Percentiles rank a stretch among this genome's conserved stretches.
Evolutionary conservation across 371 early-diverging fungal species (phyloP).

Genomic region (Mortierella sp.): DNA sequence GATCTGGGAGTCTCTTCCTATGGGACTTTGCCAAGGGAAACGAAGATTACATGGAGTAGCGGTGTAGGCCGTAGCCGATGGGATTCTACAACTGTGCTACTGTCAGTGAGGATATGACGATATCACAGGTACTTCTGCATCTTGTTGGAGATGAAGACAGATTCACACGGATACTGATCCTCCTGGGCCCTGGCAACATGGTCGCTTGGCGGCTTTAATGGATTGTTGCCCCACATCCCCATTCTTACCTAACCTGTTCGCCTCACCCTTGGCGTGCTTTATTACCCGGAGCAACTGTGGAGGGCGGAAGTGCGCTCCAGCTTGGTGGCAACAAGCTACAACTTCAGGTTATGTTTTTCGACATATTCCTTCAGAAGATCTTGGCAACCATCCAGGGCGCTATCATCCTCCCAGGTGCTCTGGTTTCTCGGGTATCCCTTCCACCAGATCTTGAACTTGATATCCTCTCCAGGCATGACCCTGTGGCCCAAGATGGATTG

Average conservation of each 20-base stretch:
- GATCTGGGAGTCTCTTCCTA: background rate
- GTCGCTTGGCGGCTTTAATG: background rate
- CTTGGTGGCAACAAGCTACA: background rate
- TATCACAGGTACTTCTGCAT: slow-evolving; percentile 54
- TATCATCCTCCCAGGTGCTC: slow-evolving; percentile 13
- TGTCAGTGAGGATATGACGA: slow-evolving; percentile 36
- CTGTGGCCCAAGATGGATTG: slow-evolving; percentile 20
- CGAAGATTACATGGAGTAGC: background rate
- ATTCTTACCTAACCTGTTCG: too few relatives aligned
- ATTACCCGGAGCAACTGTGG: too few relatives aligned
- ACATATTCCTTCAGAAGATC: slow-evolving; percentile 12
- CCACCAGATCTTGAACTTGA: slow-evolving; percentile 19
- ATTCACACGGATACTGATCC: slow-evolving; percentile 51
- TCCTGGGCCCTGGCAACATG: background rate
- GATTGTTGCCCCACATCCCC: too few relatives aligned
- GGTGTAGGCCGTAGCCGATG: background rate
- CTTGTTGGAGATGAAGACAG: slow-evolving; percentile 24
- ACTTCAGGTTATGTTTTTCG: background rate
- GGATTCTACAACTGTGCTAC: background rate
- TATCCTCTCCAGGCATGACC: background rate
- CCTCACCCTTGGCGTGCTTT: too few relatives aligned
- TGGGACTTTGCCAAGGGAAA: too few relatives aligned
- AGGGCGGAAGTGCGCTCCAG: too few relatives aligned
- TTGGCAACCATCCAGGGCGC: slow-evolving; percentile 8
- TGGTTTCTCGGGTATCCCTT: slow-evolving; percentile 6